Evolutionary conservation across 495 filamentous ascomycete genomes (phyloP).

Genomic region (Sabuloglossum arenarium): DNA sequence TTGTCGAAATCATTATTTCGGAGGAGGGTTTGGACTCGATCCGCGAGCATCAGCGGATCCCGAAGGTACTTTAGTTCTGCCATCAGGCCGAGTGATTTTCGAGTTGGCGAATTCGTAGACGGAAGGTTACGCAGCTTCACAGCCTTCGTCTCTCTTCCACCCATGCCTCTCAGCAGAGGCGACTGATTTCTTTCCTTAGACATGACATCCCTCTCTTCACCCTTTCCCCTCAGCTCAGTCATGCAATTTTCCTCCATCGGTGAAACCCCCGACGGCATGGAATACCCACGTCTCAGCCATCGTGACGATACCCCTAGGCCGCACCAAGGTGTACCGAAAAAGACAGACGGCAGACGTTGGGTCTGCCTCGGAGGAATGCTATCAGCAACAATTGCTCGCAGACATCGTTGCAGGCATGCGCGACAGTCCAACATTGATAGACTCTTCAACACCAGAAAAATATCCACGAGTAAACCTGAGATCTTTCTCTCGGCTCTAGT

Average conservation of each 20-base stretch:
- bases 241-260: background rate
- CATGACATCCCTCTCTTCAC: background rate
- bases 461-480: background rate
- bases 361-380: background rate
- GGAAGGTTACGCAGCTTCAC: no score
- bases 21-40: conserved; percentile 36
- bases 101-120: no score
- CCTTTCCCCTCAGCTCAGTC: background rate
- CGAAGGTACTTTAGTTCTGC: conserved; percentile 39
- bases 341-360: background rate
- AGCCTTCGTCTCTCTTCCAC: no score
- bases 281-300: background rate
- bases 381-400: conserved; percentile 3
- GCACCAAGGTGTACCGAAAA: background rate
- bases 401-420: conserved; percentile 12
- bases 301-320: background rate
- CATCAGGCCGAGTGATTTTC: conserved; percentile 8
- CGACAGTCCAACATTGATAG: conserved; percentile 12
- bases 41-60: conserved; percentile 45
- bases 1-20: conserved; percentile 31
- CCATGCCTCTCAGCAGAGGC: no score
- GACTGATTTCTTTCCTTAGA: no score
- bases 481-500: background rate
- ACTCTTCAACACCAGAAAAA: background rate
- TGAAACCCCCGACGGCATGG: background rate